Conservation (phyloP, 345 rosid species). For the Geranium rotundifolium region DNA sequence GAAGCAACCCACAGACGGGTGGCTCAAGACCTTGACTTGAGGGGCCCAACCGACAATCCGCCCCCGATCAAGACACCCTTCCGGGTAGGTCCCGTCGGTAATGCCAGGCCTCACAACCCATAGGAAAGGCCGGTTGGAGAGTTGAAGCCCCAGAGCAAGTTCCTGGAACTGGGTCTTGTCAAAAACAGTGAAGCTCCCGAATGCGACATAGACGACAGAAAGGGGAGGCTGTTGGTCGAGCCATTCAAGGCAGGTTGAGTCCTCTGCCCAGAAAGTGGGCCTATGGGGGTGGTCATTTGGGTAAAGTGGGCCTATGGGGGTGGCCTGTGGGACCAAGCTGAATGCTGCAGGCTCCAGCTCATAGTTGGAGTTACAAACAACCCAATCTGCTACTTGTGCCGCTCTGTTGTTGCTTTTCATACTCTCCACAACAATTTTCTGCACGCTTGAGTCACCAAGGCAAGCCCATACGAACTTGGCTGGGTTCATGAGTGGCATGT, state of each 20-base stretch:
- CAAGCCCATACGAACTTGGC: constrained; percentile 9
- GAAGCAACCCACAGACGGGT: constrained; percentile 17
- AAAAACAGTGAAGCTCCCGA: constrained; percentile 13
- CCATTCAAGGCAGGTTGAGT: constrained; percentile 9
- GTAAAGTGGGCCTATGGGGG: constrained; percentile 11
- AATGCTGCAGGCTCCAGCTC: constrained; percentile 15
- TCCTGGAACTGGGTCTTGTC: constrained; percentile 10
- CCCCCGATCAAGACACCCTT: constrained; percentile 10
- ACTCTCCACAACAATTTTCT: neutral
- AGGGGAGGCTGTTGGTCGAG: constrained; percentile 9
- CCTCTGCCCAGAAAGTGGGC: constrained; percentile 8
- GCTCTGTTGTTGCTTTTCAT: constrained; percentile 1
- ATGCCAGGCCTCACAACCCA: constrained; percentile 11
- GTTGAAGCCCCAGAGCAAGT: constrained; percentile 13
- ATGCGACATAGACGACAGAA: constrained; percentile 11
- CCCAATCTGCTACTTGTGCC: neutral
- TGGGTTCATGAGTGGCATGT: constrained; percentile 7
- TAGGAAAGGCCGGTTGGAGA: constrained; percentile 7
- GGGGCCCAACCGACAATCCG: constrained; percentile 16
- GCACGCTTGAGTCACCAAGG: neutral
- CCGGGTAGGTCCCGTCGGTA: neutral
- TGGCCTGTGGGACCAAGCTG: neutral
- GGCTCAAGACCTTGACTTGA: constrained; percentile 14
- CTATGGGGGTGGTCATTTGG: neutral
- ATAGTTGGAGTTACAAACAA: constrained; percentile 10